phyloP scores from a whole-genome alignment of 225 moss, liverwort and hornwort species.

The Asterella californica region DNA sequence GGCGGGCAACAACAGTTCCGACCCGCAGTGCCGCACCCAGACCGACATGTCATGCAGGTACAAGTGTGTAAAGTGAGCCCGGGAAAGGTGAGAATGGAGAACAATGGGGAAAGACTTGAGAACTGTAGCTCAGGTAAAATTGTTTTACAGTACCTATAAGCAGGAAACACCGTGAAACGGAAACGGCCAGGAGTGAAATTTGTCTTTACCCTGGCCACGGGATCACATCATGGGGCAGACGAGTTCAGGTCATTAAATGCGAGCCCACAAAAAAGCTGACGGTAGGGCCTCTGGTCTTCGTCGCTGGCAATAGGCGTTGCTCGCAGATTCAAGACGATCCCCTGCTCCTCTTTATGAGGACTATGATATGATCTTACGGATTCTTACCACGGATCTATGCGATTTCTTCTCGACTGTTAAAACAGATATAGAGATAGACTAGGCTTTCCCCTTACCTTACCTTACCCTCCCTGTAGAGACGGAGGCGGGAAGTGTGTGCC shows the following conservation, averaged over 20 bases:
- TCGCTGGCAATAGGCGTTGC: not conserved
- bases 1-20: too few relatives aligned
- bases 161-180: too few relatives aligned
- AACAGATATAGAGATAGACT: slow-evolving; percentile 2
- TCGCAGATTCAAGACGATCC: not conserved
- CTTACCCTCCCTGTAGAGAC: not conserved
- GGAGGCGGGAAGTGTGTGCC: not conserved
- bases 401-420: slow-evolving; percentile 2
- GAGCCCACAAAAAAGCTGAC: slow-evolving; percentile 10
- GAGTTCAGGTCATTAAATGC: slow-evolving; percentile 4
- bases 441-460: not conserved
- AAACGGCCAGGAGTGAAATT: too few relatives aligned
- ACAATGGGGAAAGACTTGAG: too few relatives aligned
- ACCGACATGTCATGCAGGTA: too few relatives aligned
- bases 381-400: slow-evolving; percentile 12
- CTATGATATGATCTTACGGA: not conserved
- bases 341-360: slow-evolving; percentile 14
- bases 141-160: too few relatives aligned
- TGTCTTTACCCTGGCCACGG: too few relatives aligned
- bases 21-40: too few relatives aligned
- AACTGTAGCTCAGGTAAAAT: too few relatives aligned
- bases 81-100: too few relatives aligned
- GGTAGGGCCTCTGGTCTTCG: not conserved
- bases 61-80: too few relatives aligned
- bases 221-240: not conserved